Base-by-base conservation (phyloP, 2,329 filamentous ascomycete genomes). In the Fusarium sp. region DNA sequence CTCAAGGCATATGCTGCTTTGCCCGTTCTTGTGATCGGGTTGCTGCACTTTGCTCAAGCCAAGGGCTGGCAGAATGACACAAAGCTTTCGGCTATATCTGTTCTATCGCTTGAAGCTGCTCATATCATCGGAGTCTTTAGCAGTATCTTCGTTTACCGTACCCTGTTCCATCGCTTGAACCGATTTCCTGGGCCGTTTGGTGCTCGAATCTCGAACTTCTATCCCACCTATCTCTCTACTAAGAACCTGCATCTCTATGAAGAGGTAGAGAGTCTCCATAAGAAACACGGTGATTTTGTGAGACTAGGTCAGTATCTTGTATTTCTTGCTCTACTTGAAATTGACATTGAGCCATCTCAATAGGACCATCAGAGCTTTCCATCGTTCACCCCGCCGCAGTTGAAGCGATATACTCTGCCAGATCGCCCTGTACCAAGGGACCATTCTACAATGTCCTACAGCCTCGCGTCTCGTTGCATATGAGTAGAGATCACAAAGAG, bases 101-200 rank as follows among this genome's bases (percentile, higher is more conserved):
- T 53, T 35, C 40, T 53, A 5, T 20, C 27, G 4, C 40, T 53
- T 14, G 29, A 47, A 46, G 8, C 20, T 14, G 29, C 29, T 20
- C 49, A 53, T 13, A 23, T 58, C n/a, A 14, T 45, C 4, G 58
- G 58, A 2, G 21, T 62, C 6, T 55, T 61, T 21, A 27, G 39
- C 3, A 67, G 64, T 29, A 62, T 66, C 14, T 14, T 55, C 6
- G 6, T 55, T 9, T 66, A 67, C 11, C 48, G 64, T 11, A 15
- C 27, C 3, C 1, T 55, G 4, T 74, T 77, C 20, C 74, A 77
- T 40, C 67, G 67, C 3, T 37, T 77, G 33, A 68, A 71, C n/a
- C 48, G 56, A 4, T 77, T 76, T 23, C 65, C 74, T 0, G 75
- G 76, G 0, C 76, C 75, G 1, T 74, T 75, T 27, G 14, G 49